Evolutionary conservation across 192 early-diverging fungal genomes (phyloP).

Genomic region (Polychytrium aggregatum): DNA sequence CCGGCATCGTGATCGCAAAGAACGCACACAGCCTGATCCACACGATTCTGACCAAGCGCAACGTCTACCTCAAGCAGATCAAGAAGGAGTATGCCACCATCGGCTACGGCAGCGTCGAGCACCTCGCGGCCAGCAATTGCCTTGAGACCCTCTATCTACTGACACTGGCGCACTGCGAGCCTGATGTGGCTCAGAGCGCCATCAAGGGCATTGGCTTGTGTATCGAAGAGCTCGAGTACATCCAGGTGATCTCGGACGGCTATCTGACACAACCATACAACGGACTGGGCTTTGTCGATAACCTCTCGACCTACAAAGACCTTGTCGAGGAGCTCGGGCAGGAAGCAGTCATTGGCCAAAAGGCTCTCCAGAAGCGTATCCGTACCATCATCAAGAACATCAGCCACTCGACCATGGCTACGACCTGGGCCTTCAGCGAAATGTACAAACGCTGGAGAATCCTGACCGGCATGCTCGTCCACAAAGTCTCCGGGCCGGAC

Average conservation of each 20-base stretch:
- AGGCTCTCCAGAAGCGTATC: conserved; percentile 67
- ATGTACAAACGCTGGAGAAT: conserved; percentile 63
- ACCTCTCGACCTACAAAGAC: conserved; percentile 57
- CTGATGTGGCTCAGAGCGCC: not conserved
- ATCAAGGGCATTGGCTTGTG: conserved; percentile 7
- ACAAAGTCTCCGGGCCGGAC: no score
- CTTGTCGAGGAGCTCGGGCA: conserved; percentile 15
- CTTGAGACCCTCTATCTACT: conserved; percentile 68
- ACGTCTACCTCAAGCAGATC: conserved; percentile 17
- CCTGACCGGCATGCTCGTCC: conserved; percentile 32
- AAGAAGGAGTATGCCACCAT: not conserved
- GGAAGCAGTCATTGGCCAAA: conserved; percentile 33
- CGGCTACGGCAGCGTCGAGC: conserved; percentile 33
- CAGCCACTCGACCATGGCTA: conserved; percentile 55
- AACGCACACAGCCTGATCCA: conserved; percentile 16
- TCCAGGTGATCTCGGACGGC: conserved; percentile 4
- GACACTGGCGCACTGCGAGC: conserved; percentile 4
- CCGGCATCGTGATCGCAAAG: conserved; percentile 8
- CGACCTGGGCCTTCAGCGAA: conserved; percentile 74
- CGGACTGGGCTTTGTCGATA: conserved; percentile 53
- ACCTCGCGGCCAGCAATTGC: conserved; percentile 54
- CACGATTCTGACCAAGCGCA: conserved; percentile 16
- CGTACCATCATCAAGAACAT: conserved; percentile 58
- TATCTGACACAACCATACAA: not conserved
- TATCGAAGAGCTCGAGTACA: conserved; percentile 25